Base-by-base conservation (phyloP, 805 yeast genomes). In the Yarrowia divulgata region DNA sequence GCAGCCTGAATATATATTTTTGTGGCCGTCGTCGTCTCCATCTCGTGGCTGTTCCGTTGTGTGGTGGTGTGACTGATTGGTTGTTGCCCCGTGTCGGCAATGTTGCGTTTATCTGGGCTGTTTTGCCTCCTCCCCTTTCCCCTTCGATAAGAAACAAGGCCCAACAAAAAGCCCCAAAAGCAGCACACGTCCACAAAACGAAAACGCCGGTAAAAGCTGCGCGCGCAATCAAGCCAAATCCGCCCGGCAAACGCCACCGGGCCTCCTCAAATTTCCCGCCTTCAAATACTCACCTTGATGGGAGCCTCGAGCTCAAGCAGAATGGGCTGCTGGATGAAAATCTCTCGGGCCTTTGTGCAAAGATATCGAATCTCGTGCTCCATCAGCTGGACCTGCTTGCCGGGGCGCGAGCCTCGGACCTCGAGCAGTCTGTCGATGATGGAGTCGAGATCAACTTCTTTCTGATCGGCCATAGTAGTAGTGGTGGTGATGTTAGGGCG, bases 361-460 rank as follows among this genome's bases (percentile, higher is more conserved):
- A 94, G 88, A 81, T 87, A 94, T 77, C 97, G 89, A 79, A 94
- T 95, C 82, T 95, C 98, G 79, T 87, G 91, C 81, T 94, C 99
- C 75, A 90, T 91, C 71, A 94, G 84, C 73, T 93, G 93, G 58
- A 94, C 99, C 79, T 92, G 97, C 79, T 92, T 93, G 48, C 99
- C 99, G 19, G 99, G 99, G 80, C 98, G 89, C 71, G 97, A 92
- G 72, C 98, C 99, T 81, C 99, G 89, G 68, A 95, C 99, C 81
- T 95, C 98, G 75, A 94, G 85, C 77, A 94, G 86, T 85, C 98
- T 88, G 83, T 94, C 98, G 79, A 94, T 95, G 77, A 94, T 93
- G 77, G 97, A 91, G 81, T 94, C 99, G 77, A 94, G 90, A 79
- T 95, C 98, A 67, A 96, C 97, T 81, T 94, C 97, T 45, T 63